These are phyloP conservation scores for Fusarium sp. DNA, from an alignment of 2,329 filamentous ascomycete species.

Conservation along the genomic window DNA sequence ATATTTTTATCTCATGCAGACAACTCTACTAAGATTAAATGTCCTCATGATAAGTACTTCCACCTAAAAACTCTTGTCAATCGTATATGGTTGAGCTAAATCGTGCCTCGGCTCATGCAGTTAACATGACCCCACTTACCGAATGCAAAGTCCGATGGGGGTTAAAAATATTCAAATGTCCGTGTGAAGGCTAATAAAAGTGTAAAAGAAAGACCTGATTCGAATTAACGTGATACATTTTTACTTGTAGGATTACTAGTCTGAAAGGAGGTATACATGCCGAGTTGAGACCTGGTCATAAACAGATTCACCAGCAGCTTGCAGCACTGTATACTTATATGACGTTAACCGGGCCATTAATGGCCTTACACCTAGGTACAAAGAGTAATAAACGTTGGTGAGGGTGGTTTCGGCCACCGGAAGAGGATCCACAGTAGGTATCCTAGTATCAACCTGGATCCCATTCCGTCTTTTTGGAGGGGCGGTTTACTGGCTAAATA, in stretches of 20 bases:
- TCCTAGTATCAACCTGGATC: conserved; percentile 11
- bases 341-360: background rate
- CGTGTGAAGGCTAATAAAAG: background rate
- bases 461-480: conserved; percentile 19
- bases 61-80: background rate
- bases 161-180: conserved; percentile 14
- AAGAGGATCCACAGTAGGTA: conserved; percentile 15
- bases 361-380: background rate
- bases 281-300: background rate
- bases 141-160: conserved; percentile 17
- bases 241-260: background rate
- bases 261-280: background rate
- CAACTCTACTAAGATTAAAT: too few species aligned
- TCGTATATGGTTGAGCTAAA: background rate
- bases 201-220: background rate
- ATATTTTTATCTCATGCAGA: too few species aligned
- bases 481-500: conserved; percentile 29
- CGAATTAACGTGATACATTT: background rate
- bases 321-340: background rate
- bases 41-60: background rate
- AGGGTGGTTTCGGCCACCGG: conserved; percentile 13
- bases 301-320: background rate
- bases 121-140: conserved; percentile 29
- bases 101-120: conserved; percentile 39
- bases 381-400: background rate